Conservation (phyloP, 257 asterid genomes). For the Plantago elongata region DNA sequence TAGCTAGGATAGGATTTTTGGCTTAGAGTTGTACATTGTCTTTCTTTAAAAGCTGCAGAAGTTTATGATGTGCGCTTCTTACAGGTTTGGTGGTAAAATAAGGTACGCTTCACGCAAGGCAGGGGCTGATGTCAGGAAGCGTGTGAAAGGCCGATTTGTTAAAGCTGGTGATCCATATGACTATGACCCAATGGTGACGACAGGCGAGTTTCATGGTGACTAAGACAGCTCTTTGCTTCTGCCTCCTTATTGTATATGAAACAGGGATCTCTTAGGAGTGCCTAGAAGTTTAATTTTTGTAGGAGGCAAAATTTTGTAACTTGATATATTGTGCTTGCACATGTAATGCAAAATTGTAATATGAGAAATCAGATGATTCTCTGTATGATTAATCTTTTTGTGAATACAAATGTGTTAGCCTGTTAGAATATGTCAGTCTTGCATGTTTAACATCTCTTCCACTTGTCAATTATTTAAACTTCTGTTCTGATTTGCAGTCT, state of each 20-base stretch:
- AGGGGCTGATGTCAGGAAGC: constrained; percentile 66
- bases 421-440: background rate
- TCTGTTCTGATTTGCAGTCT: too few species aligned
- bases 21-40: background rate
- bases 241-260: constrained; percentile 20
- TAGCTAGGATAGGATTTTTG: too few species aligned
- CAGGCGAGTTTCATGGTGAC: constrained; percentile 22
- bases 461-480: background rate
- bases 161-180: constrained; percentile 66
- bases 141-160: constrained; percentile 74
- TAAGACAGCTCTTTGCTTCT: constrained; percentile 1
- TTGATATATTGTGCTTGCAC: constrained; percentile 2
- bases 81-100: constrained; percentile 56
- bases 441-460: background rate
- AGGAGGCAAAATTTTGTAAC: constrained; percentile 7
- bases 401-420: background rate
- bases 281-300: constrained; percentile 14
- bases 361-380: background rate
- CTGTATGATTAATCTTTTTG: background rate
- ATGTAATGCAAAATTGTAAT: background rate
- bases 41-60: background rate
- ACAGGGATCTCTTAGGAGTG: constrained; percentile 21
- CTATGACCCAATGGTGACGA: constrained; percentile 47
- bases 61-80: constrained; percentile 5
- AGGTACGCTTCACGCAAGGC: constrained; percentile 66